These are phyloP conservation scores for Curvularia verruculosa DNA, from an alignment of 2,329 filamentous ascomycete species.

Conservation along the genomic window DNA sequence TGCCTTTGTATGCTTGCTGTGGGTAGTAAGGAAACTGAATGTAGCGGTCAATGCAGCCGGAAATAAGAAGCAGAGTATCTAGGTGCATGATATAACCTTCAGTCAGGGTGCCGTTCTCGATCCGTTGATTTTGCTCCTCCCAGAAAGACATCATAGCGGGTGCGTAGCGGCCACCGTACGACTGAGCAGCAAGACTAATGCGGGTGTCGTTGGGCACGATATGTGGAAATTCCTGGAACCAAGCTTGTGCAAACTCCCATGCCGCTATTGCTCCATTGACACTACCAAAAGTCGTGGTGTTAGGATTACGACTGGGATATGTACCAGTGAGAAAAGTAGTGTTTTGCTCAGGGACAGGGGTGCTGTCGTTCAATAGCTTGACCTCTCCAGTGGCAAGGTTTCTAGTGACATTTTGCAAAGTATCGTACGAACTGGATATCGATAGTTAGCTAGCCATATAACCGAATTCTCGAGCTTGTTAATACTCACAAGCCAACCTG, in stretches of 20 bases:
- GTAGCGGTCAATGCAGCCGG: constrained; percentile 18
- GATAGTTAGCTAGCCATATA: background rate
- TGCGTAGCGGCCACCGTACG: constrained; percentile 21
- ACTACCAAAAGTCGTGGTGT: constrained; percentile 26
- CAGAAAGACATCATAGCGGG: constrained; percentile 23
- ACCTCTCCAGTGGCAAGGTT: constrained; percentile 24
- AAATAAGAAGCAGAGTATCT: constrained; percentile 19
- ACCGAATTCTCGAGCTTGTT: background rate
- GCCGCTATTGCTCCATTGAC: constrained; percentile 27
- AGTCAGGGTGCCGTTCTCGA: constrained; percentile 16
- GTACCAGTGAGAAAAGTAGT: constrained; percentile 26
- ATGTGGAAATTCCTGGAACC: constrained; percentile 32
- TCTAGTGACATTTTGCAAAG: constrained; percentile 26
- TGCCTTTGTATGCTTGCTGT: constrained; percentile 17
- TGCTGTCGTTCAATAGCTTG: constrained; percentile 18
- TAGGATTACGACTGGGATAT: constrained; percentile 23
- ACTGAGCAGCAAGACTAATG: constrained; percentile 28
- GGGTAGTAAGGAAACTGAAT: constrained; percentile 20
- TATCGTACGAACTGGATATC: constrained; percentile 53
- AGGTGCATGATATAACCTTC: constrained; percentile 19
- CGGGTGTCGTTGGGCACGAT: constrained; percentile 26
- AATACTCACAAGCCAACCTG: constrained; percentile 57
- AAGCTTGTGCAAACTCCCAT: constrained; percentile 30
- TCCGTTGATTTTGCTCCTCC: constrained; percentile 24
- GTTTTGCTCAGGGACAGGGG: constrained; percentile 24